A percentile compares a stretch with the other conserved stretches of the same genome.
These are phyloP conservation scores for Pseudogymnoascus sp. DNA, from an alignment of 2,329 filamentous ascomycete genomes.

Conservation along the genomic window DNA sequence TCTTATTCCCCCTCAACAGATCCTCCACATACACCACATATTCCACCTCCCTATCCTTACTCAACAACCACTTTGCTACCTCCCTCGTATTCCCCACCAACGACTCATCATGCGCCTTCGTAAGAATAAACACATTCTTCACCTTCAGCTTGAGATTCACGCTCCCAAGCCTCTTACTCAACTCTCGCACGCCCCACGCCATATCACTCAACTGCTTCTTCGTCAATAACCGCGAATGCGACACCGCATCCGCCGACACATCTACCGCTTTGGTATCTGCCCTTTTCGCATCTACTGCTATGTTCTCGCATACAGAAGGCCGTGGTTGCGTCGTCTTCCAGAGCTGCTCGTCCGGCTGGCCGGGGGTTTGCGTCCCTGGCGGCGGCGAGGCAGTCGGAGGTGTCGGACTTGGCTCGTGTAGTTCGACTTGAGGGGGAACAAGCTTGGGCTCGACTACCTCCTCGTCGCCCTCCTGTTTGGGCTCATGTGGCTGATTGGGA, in stretches of 20 bases:
- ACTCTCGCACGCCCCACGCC: constrained; percentile 89
- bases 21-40: constrained; percentile 84
- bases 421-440: not conserved
- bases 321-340: constrained; percentile 38
- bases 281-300: constrained; percentile 2
- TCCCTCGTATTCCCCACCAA: constrained; percentile 73
- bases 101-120: constrained; percentile 82
- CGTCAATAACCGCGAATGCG: constrained; percentile 69
- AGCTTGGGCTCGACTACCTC: constrained; percentile 18
- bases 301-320: not conserved
- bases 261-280: not conserved
- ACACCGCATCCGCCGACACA: not conserved
- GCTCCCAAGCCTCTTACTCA: constrained; percentile 79
- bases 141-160: constrained; percentile 78
- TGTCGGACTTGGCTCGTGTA: not conserved
- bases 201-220: constrained; percentile 95
- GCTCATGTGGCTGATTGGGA: not conserved
- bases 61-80: constrained; percentile 73
- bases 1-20: constrained; percentile 61
- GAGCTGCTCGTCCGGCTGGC: constrained; percentile 51
- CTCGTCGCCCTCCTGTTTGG: not conserved
- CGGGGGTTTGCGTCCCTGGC: constrained; percentile 25
- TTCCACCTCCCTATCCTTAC: constrained; percentile 55
- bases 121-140: constrained; percentile 77
- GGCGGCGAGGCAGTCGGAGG: not conserved